Evolutionary conservation across 257 asterid genomes (phyloP), one percentile per base, ranked within the genome.

Genomic region (Fraxinus excelsior): DNA sequence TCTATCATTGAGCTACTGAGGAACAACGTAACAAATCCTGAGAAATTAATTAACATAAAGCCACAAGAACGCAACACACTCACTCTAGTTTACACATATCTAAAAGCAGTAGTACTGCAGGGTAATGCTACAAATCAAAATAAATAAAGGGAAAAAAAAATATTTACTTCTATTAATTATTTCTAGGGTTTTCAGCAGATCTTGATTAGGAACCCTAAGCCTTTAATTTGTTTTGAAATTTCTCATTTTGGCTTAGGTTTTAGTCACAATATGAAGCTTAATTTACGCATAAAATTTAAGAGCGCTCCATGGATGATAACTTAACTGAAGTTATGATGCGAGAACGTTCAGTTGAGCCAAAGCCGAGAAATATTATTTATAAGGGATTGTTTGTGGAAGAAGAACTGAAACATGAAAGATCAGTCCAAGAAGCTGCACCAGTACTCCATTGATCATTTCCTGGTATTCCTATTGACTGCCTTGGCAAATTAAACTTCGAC

Each of bases 321-420:
- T 53, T 53, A 7, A 53, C 64, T n/a, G 64, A n/a, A 53, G 28
- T 19, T 53, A 19, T 7, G 26, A 19, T 7, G 26, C 5, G 56
- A 46, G 19, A 44, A 44, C 53, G 53, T 44, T 14, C 7, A 46
- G 56, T 53, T 28, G 64, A 53, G 12, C 60, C 60, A 18, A 18
- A 14, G 60, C 23, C 3, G 26, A n/a, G 10, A 53, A n/a, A 18
- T 18, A 19, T 2, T 32, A 74, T 73, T 46, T 74, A 88, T 74
- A 84, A 78, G 19, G 85, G 90, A 80, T 88, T 89, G 72, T 86
- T 90, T 16, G 93, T 82, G 3, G 97, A 89, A 78, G 97, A 87
- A 74, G 96, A 83, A 75, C 88, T 91, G 74, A 92, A 92, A 72
- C 87, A 85, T 6, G 96, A 85, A 42, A 91, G 89, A 34, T 92